phyloP scores from a whole-genome alignment of 768 basidiomycete species.

The Agrocybe praecox region DNA sequence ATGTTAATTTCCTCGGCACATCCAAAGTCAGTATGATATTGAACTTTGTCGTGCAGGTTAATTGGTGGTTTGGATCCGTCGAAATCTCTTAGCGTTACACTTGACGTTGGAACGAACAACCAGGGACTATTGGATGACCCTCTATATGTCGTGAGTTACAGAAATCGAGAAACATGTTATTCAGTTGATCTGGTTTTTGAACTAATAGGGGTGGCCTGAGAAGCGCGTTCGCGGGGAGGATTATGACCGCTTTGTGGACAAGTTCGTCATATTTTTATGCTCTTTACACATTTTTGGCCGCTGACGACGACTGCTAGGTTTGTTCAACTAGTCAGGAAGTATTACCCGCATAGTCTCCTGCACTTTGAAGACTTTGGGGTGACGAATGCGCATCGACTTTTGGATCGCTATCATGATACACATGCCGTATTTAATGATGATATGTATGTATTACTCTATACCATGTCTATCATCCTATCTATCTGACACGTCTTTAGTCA shows the following conservation, averaged over 20 bases:
- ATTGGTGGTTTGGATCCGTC: conserved; percentile 69
- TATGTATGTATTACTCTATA: conserved; percentile 46
- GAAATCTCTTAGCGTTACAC: conserved; percentile 55
- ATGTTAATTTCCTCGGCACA: too few species aligned
- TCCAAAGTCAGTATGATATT: too few species aligned
- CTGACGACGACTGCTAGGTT: conserved; percentile 41
- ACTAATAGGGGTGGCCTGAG: conserved; percentile 68
- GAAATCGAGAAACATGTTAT: not conserved
- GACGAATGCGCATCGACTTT: conserved; percentile 69
- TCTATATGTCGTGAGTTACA: conserved; percentile 63
- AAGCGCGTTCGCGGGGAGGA: conserved; percentile 68
- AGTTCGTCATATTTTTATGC: conserved; percentile 22
- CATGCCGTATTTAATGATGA: conserved; percentile 86
- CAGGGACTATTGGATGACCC: conserved; percentile 59
- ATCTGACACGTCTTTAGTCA: conserved; percentile 41
- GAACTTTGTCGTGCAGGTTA: too few species aligned
- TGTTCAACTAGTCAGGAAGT: conserved; percentile 73
- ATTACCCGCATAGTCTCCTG: conserved; percentile 64
- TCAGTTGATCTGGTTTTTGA: not conserved
- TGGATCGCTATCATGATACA: conserved; percentile 61
- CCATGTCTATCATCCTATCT: not conserved
- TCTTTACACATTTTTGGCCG: conserved; percentile 18
- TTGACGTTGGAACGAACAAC: conserved; percentile 84
- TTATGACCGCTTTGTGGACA: conserved; percentile 81
- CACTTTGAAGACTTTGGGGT: conserved; percentile 91